phyloP scores from a whole-genome alignment of 257 asterid species.

The Solanum ahanhuiri region DNA sequence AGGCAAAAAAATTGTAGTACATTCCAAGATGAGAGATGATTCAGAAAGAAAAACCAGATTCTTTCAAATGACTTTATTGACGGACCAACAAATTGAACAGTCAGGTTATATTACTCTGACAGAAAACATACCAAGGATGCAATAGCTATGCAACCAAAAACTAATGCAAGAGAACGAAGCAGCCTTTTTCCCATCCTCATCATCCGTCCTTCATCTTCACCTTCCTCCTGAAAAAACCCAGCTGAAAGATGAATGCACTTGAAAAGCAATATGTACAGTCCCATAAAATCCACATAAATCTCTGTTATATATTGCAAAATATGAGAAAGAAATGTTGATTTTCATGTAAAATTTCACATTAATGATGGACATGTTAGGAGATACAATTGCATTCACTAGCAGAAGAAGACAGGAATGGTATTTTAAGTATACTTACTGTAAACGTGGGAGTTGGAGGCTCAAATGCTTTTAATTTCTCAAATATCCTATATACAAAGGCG shows the following conservation, averaged over 20 bases:
- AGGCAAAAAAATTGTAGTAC: not conserved
- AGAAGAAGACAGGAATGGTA: not conserved
- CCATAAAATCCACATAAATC: not conserved
- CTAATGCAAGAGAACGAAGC: slow-evolving; percentile 75
- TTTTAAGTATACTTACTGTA: slow-evolving; percentile 32
- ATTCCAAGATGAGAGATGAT: not conserved
- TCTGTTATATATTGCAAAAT: not conserved
- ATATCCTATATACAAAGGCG: slow-evolving; percentile 69
- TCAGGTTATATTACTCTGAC: too few species aligned
- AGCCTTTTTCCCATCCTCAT: slow-evolving; percentile 87
- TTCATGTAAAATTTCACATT: not conserved
- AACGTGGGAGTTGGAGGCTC: slow-evolving; percentile 58
- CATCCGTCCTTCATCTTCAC: slow-evolving; percentile 90
- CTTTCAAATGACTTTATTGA: not conserved
- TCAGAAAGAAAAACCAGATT: not conserved
- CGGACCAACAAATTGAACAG: not conserved
- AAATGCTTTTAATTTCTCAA: slow-evolving; percentile 75
- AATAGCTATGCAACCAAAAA: slow-evolving; percentile 73
- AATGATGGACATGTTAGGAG: not conserved
- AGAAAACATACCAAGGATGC: slow-evolving; percentile 97
- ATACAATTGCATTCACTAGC: not conserved
- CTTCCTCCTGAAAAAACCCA: slow-evolving; percentile 66
- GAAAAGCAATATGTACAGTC: not conserved
- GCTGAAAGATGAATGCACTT: not conserved
- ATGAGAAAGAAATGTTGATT: not conserved